phyloP scores from a whole-genome alignment of 1,284 basidiomycete genomes.

The Ustilago curta region DNA sequence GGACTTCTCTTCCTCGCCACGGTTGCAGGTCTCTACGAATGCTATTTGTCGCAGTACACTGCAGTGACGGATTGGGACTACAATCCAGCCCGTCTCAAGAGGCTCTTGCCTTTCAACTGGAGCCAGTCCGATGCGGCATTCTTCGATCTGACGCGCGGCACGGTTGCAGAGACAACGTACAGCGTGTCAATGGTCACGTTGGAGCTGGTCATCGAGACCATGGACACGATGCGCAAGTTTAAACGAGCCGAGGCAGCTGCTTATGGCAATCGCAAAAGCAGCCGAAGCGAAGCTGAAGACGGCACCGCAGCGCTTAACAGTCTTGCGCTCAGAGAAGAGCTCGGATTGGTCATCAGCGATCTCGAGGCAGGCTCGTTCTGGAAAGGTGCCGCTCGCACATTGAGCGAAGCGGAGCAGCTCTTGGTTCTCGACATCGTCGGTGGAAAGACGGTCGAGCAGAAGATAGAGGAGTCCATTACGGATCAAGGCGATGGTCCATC shows the following conservation, averaged over 20 bases:
- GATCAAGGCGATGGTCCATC: background rate
- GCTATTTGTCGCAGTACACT: conserved; percentile 40
- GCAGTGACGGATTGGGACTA: conserved; percentile 52
- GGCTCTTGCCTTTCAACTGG: conserved; percentile 43
- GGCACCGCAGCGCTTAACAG: conserved; percentile 40
- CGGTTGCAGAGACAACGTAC: conserved; percentile 33
- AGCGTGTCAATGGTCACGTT: conserved; percentile 45
- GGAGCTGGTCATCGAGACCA: conserved; percentile 45
- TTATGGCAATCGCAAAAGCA: conserved; percentile 33
- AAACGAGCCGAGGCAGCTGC: conserved; percentile 33
- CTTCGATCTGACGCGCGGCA: conserved; percentile 24
- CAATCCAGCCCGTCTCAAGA: conserved; percentile 36
- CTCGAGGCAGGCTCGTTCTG: conserved; percentile 42
- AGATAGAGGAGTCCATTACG: background rate
- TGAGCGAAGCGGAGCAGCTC: conserved; percentile 32
- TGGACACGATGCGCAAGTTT: conserved; percentile 45
- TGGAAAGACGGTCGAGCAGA: background rate
- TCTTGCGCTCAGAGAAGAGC: conserved; percentile 39
- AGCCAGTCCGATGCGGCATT: conserved; percentile 26
- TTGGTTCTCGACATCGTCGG: conserved; percentile 14
- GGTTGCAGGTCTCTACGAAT: conserved; percentile 34
- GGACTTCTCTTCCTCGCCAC: conserved; percentile 28
- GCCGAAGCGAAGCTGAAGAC: conserved; percentile 34
- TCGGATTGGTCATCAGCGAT: conserved; percentile 36
- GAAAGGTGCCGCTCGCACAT: conserved; percentile 24